Percentiles rank a stretch among this genome's conserved stretches.
These are phyloP conservation scores for Beauveria scarabaeidicola DNA, from an alignment of 2,329 filamentous ascomycete genomes.

Conservation along the genomic window DNA sequence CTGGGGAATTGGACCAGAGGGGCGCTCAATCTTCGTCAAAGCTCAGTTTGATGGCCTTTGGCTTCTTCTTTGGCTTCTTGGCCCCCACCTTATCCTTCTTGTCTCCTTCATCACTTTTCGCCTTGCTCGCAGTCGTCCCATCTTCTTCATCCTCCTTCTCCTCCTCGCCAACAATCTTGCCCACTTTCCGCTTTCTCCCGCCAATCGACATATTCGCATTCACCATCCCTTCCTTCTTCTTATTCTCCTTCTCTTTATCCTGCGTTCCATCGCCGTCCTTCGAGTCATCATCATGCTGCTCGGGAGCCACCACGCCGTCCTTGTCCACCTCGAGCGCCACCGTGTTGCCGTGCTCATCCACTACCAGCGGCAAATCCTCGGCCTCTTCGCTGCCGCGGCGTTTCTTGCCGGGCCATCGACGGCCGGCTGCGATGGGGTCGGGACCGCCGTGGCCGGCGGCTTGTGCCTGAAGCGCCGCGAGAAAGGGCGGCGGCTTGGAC, in stretches of 20 bases:
- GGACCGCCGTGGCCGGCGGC: slow-evolving; percentile 34
- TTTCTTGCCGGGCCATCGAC: slow-evolving; percentile 42
- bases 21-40: slow-evolving; percentile 48
- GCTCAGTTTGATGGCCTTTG: slow-evolving; percentile 59
- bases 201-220: slow-evolving; percentile 24
- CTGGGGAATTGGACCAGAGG: no score
- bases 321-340: slow-evolving; percentile 39
- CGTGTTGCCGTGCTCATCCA: slow-evolving; percentile 64
- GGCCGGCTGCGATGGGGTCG: slow-evolving; percentile 43
- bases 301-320: slow-evolving; percentile 33
- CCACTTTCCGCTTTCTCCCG: slow-evolving; percentile 47
- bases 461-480: slow-evolving; percentile 43
- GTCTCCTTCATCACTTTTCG: slow-evolving; percentile 14
- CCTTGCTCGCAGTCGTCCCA: slow-evolving; percentile 19
- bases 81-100: slow-evolving; percentile 17
- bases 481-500: slow-evolving; percentile 44
- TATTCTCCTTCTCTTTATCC: slow-evolving; percentile 20
- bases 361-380: slow-evolving; percentile 67
- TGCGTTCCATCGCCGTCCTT: slow-evolving; percentile 13
- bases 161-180: slow-evolving; percentile 36
- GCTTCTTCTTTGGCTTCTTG: slow-evolving; percentile 41
- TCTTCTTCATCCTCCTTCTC: slow-evolving; percentile 15
- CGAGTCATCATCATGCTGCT: slow-evolving; percentile 10
- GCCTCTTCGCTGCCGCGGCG: slow-evolving; percentile 59
- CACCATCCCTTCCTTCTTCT: slow-evolving; percentile 16